Evolutionary conservation across 2,329 filamentous ascomycete species (phyloP), one percentile per base, ranked within the genome.

Genomic region (Exserohilum rostratum): DNA sequence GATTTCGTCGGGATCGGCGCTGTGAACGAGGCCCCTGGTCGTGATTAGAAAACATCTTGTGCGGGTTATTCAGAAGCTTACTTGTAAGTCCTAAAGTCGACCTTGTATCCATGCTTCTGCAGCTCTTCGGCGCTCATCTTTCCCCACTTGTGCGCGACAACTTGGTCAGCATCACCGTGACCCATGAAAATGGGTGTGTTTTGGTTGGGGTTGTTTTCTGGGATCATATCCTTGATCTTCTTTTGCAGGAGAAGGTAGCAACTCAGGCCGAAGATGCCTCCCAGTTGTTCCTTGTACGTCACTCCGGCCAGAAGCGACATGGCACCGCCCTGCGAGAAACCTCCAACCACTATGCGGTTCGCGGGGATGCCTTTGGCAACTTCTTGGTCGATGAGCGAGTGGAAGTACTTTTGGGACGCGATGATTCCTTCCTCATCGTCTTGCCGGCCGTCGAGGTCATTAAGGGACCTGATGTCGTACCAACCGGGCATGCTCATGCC

Each of bases 151-250:
- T 87, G 83, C 63, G 81, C 83, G 7, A 97, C 90, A 3, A 96
- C 79, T 12, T 82, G 82, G 74, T 99, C 93, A 0, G 77, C 78
- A 57, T 87, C 84, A n/a, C 95, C 95, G 67, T 98, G 95, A 11
- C 85, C 91, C 87, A 97, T 89, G 76, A 95, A 90, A 59, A 98
- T 87, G 1, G 90, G 90, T 1, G 91, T 96, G 35, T 89, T 81
- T 75, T 87, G 85, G 74, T 91, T 92, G 50, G 83, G 79, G 62
- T 78, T 83, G 22, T 71, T 68, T 6, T 63, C 64, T 2, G 74
- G 73, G 9, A 77, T 68, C 65, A 76, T 57, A 20, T 74, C 81
- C 69, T 83, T 80, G 62, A 91, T 74, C 70, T 87, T 89, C 58
- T 83, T 79, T 60, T 85, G 82, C 42, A 97, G 80, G 17, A 91